phyloP scores from a whole-genome alignment of 1,139 yeast genomes.

The Magnusiomyces fungicola region DNA sequence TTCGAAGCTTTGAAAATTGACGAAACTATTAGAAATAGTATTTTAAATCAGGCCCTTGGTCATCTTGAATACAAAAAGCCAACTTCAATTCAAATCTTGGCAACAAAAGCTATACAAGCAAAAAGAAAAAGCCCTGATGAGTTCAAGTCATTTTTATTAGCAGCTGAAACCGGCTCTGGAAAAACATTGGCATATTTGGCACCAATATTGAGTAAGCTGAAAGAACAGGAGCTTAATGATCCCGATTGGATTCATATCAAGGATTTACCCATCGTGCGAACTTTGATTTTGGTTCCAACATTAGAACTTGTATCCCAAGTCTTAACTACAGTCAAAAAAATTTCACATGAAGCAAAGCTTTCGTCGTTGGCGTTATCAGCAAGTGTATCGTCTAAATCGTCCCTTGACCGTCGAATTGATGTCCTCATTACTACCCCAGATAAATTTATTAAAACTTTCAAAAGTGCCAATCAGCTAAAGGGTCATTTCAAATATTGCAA shows the following conservation, averaged over 20 bases:
- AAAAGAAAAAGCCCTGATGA: conserved; percentile 27
- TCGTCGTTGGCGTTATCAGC: conserved; percentile 27
- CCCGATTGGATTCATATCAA: conserved; percentile 23
- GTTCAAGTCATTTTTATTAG: conserved; percentile 64
- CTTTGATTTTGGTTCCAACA: conserved; percentile 78
- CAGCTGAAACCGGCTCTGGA: conserved; percentile 96
- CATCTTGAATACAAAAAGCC: conserved; percentile 35
- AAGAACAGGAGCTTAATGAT: conserved; percentile 35
- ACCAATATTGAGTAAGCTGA: conserved; percentile 62
- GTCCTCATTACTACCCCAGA: conserved; percentile 77
- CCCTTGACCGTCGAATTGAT: conserved; percentile 53
- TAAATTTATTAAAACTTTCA: conserved; percentile 23
- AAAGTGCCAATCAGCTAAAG: conserved; percentile 17
- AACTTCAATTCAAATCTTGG: conserved; percentile 56
- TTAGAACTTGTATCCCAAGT: conserved; percentile 85
- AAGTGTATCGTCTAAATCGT: conserved; percentile 17
- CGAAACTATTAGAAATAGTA: conserved; percentile 58
- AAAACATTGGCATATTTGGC: conserved; percentile 88
- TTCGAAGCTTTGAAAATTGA: conserved; percentile 61
- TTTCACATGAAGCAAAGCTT: conserved; percentile 43
- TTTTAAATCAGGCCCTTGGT: conserved; percentile 47
- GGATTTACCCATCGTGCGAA: conserved; percentile 45
- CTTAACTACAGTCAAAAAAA: conserved; percentile 44
- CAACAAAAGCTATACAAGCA: conserved; percentile 43
- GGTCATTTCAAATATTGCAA: conserved; percentile 32